Conservation (phyloP, 306 rosid species). For the Vicia sativa region DNA sequence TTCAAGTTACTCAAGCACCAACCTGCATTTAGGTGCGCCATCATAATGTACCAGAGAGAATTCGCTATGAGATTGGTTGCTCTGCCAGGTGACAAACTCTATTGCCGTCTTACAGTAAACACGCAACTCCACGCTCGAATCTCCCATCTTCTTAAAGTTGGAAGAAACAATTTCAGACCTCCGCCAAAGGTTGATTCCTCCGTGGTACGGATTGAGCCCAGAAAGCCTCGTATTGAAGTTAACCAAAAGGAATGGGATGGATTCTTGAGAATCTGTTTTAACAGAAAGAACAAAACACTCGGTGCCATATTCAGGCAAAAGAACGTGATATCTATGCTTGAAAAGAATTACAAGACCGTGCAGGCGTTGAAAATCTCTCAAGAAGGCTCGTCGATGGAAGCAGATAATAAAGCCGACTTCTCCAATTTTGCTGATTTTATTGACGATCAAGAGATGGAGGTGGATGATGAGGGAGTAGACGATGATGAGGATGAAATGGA, state of each 20-base stretch:
- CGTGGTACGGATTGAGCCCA: conserved; percentile 84
- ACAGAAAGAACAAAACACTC: conserved; percentile 90
- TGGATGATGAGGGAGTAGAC: conserved; percentile 59
- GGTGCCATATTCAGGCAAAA: conserved; percentile 90
- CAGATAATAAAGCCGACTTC: conserved; percentile 41
- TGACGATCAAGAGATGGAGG: conserved; percentile 55
- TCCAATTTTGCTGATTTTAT: conserved; percentile 50
- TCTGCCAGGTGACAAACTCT: conserved; percentile 91
- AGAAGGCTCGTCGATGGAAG: conserved; percentile 46
- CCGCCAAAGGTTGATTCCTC: conserved; percentile 96
- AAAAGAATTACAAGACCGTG: conserved; percentile 79
- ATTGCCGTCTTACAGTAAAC: conserved; percentile 88
- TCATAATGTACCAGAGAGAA: conserved; percentile 94
- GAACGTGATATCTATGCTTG: conserved; percentile 70
- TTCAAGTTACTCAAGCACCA: conserved; percentile 83
- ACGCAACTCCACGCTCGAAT: conserved; percentile 82
- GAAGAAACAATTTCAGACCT: conserved; percentile 87
- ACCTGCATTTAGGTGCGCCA: conserved; percentile 83
- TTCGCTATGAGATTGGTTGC: conserved; percentile 95
- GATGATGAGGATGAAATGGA: conserved; percentile 66
- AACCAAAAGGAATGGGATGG: conserved; percentile 95
- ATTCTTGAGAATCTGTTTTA: conserved; percentile 76
- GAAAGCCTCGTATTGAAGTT: conserved; percentile 73
- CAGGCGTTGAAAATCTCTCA: conserved; percentile 56
- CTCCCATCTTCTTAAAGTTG: conserved; percentile 92